phyloP scores from a whole-genome alignment of 257 asterid genomes.

The Solanum raphanifolium region DNA sequence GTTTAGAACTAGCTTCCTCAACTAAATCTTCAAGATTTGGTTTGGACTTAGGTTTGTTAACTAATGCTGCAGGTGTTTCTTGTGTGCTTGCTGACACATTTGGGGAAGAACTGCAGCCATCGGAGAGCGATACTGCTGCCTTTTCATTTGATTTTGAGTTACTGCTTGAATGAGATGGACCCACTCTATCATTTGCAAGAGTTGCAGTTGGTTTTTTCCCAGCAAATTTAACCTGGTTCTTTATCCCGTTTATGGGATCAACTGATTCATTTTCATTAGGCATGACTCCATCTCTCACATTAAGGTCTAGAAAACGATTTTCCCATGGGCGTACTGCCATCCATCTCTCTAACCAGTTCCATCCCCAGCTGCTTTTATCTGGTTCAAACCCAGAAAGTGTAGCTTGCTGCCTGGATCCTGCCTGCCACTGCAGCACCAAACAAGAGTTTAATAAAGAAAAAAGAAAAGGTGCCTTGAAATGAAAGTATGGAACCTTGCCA shows the following conservation, averaged over 20 bases:
- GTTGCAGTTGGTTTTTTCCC: slow-evolving; percentile 42
- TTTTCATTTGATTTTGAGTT: slow-evolving; percentile 48
- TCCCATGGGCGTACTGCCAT: slow-evolving; percentile 99
- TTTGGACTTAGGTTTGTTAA: slow-evolving; percentile 31
- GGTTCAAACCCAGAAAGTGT: slow-evolving; percentile 62
- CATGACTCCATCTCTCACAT: slow-evolving; percentile 59
- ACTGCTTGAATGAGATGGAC: slow-evolving; percentile 38
- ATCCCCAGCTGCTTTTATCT: slow-evolving; percentile 89
- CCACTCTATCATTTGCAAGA: slow-evolving; percentile 35
- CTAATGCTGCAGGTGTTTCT: slow-evolving; percentile 23
- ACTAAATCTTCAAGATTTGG: slow-evolving; percentile 44
- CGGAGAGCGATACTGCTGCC: slow-evolving; percentile 41
- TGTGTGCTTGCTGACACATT: slow-evolving; percentile 40
- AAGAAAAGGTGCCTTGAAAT: not conserved
- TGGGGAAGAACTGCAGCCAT: slow-evolving; percentile 59
- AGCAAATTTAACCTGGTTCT: slow-evolving; percentile 24
- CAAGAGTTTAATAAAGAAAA: not conserved
- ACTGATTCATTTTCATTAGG: slow-evolving; percentile 40
- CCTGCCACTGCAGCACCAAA: slow-evolving; percentile 80
- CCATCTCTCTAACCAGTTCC: slow-evolving; percentile 99
- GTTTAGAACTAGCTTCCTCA: slow-evolving; percentile 61
- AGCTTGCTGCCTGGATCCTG: slow-evolving; percentile 71
- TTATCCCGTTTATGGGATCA: slow-evolving; percentile 32
- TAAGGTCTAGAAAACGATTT: slow-evolving; percentile 75
- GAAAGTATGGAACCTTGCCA: not conserved